Conservation (phyloP, 2,329 filamentous ascomycete genomes). For the Dactylellina cionopaga region DNA sequence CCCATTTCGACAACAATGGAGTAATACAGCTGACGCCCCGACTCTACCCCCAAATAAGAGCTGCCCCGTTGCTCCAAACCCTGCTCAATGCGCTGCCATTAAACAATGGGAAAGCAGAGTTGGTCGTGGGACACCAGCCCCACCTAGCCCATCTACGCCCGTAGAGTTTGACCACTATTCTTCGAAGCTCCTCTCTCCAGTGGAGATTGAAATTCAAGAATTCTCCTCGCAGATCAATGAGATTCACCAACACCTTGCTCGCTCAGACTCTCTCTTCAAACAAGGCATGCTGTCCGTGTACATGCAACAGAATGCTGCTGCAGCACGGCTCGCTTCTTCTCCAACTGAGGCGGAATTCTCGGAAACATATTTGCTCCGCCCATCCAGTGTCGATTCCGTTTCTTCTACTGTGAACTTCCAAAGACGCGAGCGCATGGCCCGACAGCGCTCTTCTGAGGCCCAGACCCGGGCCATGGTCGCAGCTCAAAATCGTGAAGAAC, state of each 20-base stretch:
- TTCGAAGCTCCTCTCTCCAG: constrained; percentile 24
- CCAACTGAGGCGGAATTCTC: constrained; percentile 28
- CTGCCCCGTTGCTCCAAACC: constrained; percentile 33
- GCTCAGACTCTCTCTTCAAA: constrained; percentile 45
- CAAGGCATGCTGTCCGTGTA: constrained; percentile 52
- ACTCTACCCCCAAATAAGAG: constrained; percentile 38
- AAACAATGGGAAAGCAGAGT: constrained; percentile 45
- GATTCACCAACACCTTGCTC: constrained; percentile 47
- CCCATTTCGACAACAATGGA: constrained; percentile 39
- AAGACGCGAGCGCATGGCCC: constrained; percentile 13
- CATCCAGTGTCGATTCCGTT: constrained; percentile 45
- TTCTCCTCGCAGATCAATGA: constrained; percentile 47
- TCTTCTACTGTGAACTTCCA: constrained; percentile 34
- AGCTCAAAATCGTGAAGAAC: constrained; percentile 41
- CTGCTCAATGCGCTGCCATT: constrained; percentile 36
- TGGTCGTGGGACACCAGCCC: constrained; percentile 35
- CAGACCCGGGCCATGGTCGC: constrained; percentile 41
- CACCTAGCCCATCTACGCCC: constrained; percentile 29
- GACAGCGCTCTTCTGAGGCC: constrained; percentile 29
- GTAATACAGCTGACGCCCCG: constrained; percentile 28
- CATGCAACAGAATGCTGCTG: constrained; percentile 50
- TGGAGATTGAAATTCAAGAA: constrained; percentile 42
- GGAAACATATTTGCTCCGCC: constrained; percentile 19
- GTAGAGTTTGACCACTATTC: constrained; percentile 3
- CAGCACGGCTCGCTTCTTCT: constrained; percentile 41